Base-by-base conservation (phyloP, 1,284 basidiomycete genomes). In the Gomphus bonarii region DNA sequence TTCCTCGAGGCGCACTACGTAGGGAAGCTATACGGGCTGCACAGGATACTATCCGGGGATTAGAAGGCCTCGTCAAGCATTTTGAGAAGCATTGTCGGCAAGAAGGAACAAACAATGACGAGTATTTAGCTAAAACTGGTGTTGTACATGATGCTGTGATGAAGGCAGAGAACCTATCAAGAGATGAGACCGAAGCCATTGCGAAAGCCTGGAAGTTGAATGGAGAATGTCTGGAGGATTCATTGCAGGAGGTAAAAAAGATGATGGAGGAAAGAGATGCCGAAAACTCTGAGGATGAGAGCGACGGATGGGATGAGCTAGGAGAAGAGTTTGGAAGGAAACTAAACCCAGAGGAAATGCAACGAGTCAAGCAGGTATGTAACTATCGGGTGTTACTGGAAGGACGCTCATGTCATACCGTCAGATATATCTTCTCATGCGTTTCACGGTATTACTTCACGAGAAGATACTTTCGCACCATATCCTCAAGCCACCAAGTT, bases 281-380 rank as follows among this genome's bases (percentile, higher is more conserved):
- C 0, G 69, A 63, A 10, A 61, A 38, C 30, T 28, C 18, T 42
- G 55, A 59, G 1, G 61, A 67, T 16, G 66, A 69, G 16, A 74
- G 78, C 3, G 69, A 82, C 63, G 85, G 81, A 10, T 86, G 83
- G 84, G 78, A 77, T 59, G 85, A 86, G 61, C 69, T 86, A 11
- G 84, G 80, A 3, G 67, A 87, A 10, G 71, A 63, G 1, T 67
- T 70, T 12, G 64, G 64, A 25, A 62, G 66, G 44, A 72, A 67
- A 36, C 68, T 82, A 65, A 67, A 69, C 36, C 55, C 65, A 3
- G 63, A 67, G 46, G 83, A 84, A 62, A 61, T 77, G 22, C 70
- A 72, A 25, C 72, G 77, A 50, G 69, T 78, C 25, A 75, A 77
- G 63, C 78, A 78, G 71, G 82, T 83, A 57, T 25, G 69, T 64